These are phyloP conservation scores for Amphicarpaea edgeworthii DNA, from an alignment of 306 rosid genomes.

Conservation along the genomic window DNA sequence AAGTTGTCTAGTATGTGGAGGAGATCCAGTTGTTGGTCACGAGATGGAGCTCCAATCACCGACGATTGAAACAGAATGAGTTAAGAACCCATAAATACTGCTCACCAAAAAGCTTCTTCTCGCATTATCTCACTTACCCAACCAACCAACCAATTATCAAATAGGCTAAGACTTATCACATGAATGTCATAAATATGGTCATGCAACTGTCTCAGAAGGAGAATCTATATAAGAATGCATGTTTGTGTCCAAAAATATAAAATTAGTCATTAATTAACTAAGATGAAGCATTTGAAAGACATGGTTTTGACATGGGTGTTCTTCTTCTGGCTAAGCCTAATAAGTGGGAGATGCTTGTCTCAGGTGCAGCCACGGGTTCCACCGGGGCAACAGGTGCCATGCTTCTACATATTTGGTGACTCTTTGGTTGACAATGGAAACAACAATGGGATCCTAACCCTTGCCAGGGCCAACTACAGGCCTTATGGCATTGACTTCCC, in stretches of 20 bases:
- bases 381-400: conserved; percentile 66
- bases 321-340: conserved; percentile 52
- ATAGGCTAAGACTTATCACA: conserved; percentile 35
- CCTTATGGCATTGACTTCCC: conserved; percentile 94
- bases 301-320: conserved; percentile 38
- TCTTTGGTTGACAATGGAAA: conserved; percentile 96
- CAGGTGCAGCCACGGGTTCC: conserved; percentile 48
- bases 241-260: not conserved
- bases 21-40: conserved; percentile 36
- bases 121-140: conserved; percentile 38
- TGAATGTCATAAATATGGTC: conserved; percentile 47
- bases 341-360: conserved; percentile 57
- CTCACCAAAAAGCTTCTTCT: conserved; percentile 44
- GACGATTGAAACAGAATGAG: conserved; percentile 14
- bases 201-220: not conserved
- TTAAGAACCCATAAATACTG: conserved; percentile 10
- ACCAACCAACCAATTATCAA: conserved; percentile 50
- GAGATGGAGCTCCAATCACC: conserved; percentile 43
- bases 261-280: not conserved
- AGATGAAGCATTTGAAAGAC: conserved; percentile 46
- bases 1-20: conserved; percentile 26
- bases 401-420: conserved; percentile 95
- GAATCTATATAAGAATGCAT: conserved; percentile 44
- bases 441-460: conserved; percentile 69
- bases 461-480: conserved; percentile 88